Conservation (phyloP, 176 grass and related monocot genomes). For the Miscanthus lutarioriparius region DNA sequence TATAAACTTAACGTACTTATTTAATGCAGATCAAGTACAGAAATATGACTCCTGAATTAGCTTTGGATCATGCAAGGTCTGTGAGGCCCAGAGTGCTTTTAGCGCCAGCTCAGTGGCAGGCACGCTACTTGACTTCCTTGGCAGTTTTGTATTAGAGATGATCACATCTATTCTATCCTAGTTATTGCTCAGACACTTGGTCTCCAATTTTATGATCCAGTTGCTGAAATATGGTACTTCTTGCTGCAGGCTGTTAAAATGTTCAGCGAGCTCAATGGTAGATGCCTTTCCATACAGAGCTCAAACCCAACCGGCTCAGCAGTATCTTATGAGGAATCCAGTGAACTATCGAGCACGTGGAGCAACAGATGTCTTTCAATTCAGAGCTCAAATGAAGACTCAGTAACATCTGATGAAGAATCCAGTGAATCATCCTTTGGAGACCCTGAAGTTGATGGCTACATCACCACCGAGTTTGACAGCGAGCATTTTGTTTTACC, state of each 20-base stretch:
- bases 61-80: conserved; percentile 64
- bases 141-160: neutral
- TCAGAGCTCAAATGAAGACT: conserved; percentile 4
- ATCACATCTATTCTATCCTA: neutral
- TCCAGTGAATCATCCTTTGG: neutral
- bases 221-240: conserved; percentile 7
- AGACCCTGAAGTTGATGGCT: conserved; percentile 24
- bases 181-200: neutral
- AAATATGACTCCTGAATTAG: conserved; percentile 62
- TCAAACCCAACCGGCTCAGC: neutral
- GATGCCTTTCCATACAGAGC: conserved; percentile 25
- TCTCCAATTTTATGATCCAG: neutral
- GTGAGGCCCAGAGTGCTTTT: conserved; percentile 70
- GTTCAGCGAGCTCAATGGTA: conserved; percentile 28
- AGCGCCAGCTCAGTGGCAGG: conserved; percentile 68
- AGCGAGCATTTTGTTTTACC: conserved; percentile 45
- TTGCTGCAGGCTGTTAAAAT: conserved; percentile 67
- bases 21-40: conserved; percentile 70
- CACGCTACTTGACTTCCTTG: conserved; percentile 9
- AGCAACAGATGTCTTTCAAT: conserved; percentile 17
- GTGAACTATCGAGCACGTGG: conserved; percentile 14
- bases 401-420: conserved; percentile 19
- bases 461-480: conserved; percentile 2
- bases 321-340: conserved; percentile 11
- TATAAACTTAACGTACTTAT: conserved; percentile 13